Evolutionary conservation across 345 rosid genomes (phyloP), one percentile per base, ranked within the genome.

Genomic region (rapeseed (Brassica napus)): DNA sequence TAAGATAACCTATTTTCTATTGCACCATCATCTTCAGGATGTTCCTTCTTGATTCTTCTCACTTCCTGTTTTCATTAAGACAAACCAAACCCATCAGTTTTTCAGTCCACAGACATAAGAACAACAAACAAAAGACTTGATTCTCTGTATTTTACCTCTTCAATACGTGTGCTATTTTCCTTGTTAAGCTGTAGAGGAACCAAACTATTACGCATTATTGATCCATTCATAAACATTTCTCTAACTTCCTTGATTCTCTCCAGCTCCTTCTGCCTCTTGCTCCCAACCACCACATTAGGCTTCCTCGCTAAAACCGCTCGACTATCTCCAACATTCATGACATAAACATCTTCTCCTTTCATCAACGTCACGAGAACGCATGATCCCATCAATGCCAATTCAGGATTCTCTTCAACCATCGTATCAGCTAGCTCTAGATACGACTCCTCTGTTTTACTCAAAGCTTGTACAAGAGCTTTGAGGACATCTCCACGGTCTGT

Each of bases 261-360:
- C 82, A 86, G 68, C 61, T 88, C 94, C 39, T 68, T 69, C 75
- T 82, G 82, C 21, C 79, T 80, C 23, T 49, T 73, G 75, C 80
- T 86, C 1, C 8, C 57, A 52, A 52, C 57, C 57, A 1, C 57
- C 18, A 47, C 55, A 75, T 69, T 83, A 59, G 89, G 83, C 67
- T 88, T 91, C 67, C 77, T 82, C 0, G 86, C 99, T 59, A 95
- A 62, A 69, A 95, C 89, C 2, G 97, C 97, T 18, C 99, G 81
- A 70, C 98, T 93, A 44, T 95, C 99, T 3, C 99, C 99, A 31
- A 95, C 93, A 69, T 90, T 95, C 98, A 95, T 88, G 81, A 95
- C 81, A 67, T 95, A 95, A 6, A 54, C 60, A 16, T 54, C 60
- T 54, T 54, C 60, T 6, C 60, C 60, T 54, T 54, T 54, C 23